Evolutionary conservation across 495 filamentous ascomycete genomes (phyloP).

Genomic region (Aspergillus mulundensis): DNA sequence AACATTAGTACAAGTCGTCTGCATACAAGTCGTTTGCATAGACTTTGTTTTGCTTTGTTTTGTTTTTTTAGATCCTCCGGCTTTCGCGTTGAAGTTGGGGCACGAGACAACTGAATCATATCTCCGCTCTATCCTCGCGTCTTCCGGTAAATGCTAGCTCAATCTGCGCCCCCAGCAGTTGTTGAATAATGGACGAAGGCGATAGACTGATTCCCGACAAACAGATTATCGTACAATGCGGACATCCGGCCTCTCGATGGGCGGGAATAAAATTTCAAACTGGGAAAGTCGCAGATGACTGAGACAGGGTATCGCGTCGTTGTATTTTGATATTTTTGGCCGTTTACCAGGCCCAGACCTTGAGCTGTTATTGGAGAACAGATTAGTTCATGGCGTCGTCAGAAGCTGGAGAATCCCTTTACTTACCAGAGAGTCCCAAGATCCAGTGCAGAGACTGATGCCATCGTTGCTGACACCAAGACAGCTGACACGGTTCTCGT

Average conservation of each 20-base stretch:
- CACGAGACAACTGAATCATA: conserved; percentile 3
- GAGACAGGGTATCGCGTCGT: conserved; percentile 46
- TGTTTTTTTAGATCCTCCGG: conserved; percentile 11
- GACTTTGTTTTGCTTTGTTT: not conserved
- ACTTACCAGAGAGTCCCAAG: conserved; percentile 97
- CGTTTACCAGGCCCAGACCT: conserved; percentile 75
- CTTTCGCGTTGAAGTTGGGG: not conserved
- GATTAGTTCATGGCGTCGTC: conserved; percentile 12
- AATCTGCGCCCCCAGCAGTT: conserved; percentile 25
- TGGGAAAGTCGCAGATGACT: conserved; percentile 42
- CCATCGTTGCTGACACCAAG: conserved; percentile 97
- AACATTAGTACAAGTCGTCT: conserved; percentile 22
- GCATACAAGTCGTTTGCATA: too few relatives aligned
- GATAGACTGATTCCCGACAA: conserved; percentile 26
- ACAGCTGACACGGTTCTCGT: conserved; percentile 98
- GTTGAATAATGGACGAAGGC: conserved; percentile 32
- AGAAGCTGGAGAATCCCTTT: not conserved
- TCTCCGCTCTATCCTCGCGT: conserved; percentile 6
- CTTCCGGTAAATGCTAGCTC: conserved; percentile 13
- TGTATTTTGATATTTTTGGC: conserved; percentile 26
- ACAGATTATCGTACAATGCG: conserved; percentile 46
- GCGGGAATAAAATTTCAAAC: conserved; percentile 32
- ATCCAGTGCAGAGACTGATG: conserved; percentile 98
- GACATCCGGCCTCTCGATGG: conserved; percentile 32
- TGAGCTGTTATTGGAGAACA: conserved; percentile 54